Evolutionary conservation across 2,329 filamentous ascomycete species (phyloP), one percentile per base, ranked within the genome.

Genomic region (Paecilomyces dactylethromorphus): DNA sequence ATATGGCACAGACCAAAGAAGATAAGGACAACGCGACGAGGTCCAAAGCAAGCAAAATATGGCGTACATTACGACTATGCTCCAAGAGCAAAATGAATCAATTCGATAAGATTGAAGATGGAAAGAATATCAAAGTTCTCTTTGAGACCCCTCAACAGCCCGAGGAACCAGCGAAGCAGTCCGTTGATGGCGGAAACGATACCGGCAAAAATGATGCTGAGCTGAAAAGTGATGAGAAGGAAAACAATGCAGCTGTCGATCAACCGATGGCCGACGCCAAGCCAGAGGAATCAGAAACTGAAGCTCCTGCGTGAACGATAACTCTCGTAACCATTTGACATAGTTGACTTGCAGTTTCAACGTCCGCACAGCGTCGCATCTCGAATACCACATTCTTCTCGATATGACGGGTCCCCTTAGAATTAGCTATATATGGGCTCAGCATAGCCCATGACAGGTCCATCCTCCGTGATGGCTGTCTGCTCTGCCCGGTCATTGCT

Each of bases 101-200:
- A 21, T 94, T 97, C 72, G 92, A 97, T 73, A 91, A 89, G 73
- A 89, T 96, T 54, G 92, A 96, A 58, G 87, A 92, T 64, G 87
- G 89, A 49, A 89, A 89, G 69, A 90, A 91, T 63, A 71, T 87
- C 60, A 78, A 83, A 61, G 72, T 76, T 60, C 75, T 84, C 60
- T 81, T 82, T 59, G 75, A 75, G 57, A 60, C 54, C 12, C 59
- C 69, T 53, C 61, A 66, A 53, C 57, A 65, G 24, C 35, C 62
- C 22, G 62, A 66, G 57, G 65, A 65, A 52, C 56, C 63, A 29
- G 50, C 63, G 54, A 66, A 72, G n/a, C 39, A n/a, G 18, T 8
- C n/a, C 8, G 15, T 8, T n/a, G 39, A 45, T 7, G 21, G 39
- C 39, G 18, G 15, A n/a, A 45, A 45, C 10, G n/a, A 45, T 18